These are phyloP conservation scores for Hemisphaericaspora xylanilytica DNA, from an alignment of 1,139 yeast genomes.

Conservation along the genomic window DNA sequence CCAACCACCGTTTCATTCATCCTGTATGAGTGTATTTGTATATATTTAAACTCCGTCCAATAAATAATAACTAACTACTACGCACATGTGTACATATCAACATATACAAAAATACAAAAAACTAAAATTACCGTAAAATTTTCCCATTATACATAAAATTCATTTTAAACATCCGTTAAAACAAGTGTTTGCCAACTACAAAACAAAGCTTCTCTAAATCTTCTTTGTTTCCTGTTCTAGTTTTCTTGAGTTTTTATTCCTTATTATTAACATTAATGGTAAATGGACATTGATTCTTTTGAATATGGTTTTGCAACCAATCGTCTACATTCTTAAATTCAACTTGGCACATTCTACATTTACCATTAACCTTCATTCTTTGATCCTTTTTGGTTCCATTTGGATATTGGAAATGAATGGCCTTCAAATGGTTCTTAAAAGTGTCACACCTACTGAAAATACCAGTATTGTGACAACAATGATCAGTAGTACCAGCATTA, in stretches of 20 bases:
- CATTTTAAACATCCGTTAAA: no score
- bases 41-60: no score
- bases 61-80: no score
- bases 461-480: slow-evolving; percentile 76
- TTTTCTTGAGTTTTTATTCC: slow-evolving; percentile 3
- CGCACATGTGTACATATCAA: no score
- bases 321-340: slow-evolving; percentile 67
- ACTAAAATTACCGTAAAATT: no score
- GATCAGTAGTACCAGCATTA: slow-evolving; percentile 23
- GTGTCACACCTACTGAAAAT: slow-evolving; percentile 88
- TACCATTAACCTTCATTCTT: slow-evolving; percentile 64
- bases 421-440: slow-evolving; percentile 84
- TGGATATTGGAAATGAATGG: slow-evolving; percentile 88
- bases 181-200: no score
- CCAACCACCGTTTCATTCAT: no score
- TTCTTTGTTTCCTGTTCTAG: no score
- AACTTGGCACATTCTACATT: slow-evolving; percentile 72
- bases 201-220: no score
- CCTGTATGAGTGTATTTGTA: no score
- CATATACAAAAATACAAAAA: no score
- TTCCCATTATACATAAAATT: no score
- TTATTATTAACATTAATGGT: slow-evolving; percentile 18
- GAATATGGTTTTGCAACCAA: slow-evolving; percentile 77
- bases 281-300: slow-evolving; percentile 48
- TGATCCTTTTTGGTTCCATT: slow-evolving; percentile 80